Conservation (phyloP, 2,329 filamentous ascomycete genomes). For the Penicillium corylophilum region DNA sequence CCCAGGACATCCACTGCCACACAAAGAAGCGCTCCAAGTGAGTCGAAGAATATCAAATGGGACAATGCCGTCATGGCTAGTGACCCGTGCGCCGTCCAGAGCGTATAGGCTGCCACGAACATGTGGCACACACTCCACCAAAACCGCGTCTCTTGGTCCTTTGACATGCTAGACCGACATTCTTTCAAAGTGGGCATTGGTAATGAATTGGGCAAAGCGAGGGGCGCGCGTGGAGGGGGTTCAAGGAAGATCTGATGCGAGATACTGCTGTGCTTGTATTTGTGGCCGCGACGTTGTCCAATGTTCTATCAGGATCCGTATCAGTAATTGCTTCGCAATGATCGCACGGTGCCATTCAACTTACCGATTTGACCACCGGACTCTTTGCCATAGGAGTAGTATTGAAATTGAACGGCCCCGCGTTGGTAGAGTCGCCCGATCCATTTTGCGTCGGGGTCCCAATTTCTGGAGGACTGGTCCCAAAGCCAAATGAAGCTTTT, state of each 20-base stretch:
- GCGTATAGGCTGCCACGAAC: constrained; percentile 75
- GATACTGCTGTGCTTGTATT: constrained; percentile 96
- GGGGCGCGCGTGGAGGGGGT: constrained; percentile 77
- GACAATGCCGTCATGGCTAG: constrained; percentile 89
- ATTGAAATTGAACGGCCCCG: constrained; percentile 87
- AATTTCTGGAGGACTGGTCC: constrained; percentile 27
- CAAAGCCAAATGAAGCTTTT: constrained; percentile 36
- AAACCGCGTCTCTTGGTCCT: constrained; percentile 76
- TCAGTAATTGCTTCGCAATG: constrained; percentile 11
- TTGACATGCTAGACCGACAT: constrained; percentile 85
- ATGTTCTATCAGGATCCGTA: constrained; percentile 61
- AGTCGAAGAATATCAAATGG: constrained; percentile 92
- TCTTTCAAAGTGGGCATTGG: constrained; percentile 88
- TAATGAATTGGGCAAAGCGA: constrained; percentile 85
- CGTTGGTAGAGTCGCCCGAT: constrained; percentile 34
- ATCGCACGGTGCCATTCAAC: constrained; percentile 15
- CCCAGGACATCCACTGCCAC: constrained; percentile 88
- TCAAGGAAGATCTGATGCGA: constrained; percentile 97
- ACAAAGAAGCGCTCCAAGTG: constrained; percentile 85
- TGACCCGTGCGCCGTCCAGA: constrained; percentile 81
- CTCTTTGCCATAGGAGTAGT: constrained; percentile 73
- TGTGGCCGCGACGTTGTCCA: constrained; percentile 88
- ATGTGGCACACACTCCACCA: constrained; percentile 91
- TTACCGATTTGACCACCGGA: constrained; percentile 70
- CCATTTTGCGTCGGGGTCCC: constrained; percentile 26